Evolutionary conservation across 2,329 filamentous ascomycete species (phyloP).

Genomic region (Sporothrix globosa): DNA sequence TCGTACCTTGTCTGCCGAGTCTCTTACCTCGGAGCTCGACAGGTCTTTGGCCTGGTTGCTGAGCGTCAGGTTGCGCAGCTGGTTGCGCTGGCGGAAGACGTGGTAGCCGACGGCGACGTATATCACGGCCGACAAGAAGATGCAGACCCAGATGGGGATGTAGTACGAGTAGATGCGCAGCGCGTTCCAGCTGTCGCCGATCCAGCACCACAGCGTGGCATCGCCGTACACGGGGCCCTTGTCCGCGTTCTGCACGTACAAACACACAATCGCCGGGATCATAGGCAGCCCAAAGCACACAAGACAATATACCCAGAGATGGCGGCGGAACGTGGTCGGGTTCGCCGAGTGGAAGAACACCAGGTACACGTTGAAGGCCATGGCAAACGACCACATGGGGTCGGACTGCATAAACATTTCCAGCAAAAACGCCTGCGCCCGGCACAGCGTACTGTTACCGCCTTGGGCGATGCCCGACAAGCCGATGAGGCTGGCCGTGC

Average conservation of each 20-base stretch:
- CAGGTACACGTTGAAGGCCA: slow-evolving; percentile 81
- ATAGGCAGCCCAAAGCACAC: slow-evolving; percentile 74
- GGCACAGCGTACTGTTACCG: slow-evolving; percentile 60
- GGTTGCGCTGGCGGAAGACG: slow-evolving; percentile 62
- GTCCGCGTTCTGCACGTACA: slow-evolving; percentile 55
- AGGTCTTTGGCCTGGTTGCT: slow-evolving; percentile 48
- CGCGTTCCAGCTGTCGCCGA: slow-evolving; percentile 56
- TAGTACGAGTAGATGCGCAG: slow-evolving; percentile 66
- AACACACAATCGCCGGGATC: slow-evolving; percentile 66
- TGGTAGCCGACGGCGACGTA: slow-evolving; percentile 63
- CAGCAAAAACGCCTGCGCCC: slow-evolving; percentile 63
- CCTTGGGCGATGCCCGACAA: slow-evolving; percentile 64
- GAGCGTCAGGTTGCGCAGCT: slow-evolving; percentile 57
- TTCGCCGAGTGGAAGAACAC: slow-evolving; percentile 64
- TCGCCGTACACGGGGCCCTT: slow-evolving; percentile 56
- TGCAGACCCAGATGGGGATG: slow-evolving; percentile 64
- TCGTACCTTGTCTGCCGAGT: slow-evolving; percentile 45
- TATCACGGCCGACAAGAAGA: slow-evolving; percentile 57
- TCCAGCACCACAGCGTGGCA: slow-evolving; percentile 68
- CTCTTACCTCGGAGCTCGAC: slow-evolving; percentile 39
- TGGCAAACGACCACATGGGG: slow-evolving; percentile 76
- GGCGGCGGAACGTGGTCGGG: slow-evolving; percentile 69
- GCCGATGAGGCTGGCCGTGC: slow-evolving; percentile 70
- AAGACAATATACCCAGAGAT: slow-evolving; percentile 70
- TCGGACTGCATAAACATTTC: slow-evolving; percentile 79